These are phyloP conservation scores for Maudiozyma serrabonitensis DNA, from an alignment of 805 yeast genomes.

Conservation along the genomic window DNA sequence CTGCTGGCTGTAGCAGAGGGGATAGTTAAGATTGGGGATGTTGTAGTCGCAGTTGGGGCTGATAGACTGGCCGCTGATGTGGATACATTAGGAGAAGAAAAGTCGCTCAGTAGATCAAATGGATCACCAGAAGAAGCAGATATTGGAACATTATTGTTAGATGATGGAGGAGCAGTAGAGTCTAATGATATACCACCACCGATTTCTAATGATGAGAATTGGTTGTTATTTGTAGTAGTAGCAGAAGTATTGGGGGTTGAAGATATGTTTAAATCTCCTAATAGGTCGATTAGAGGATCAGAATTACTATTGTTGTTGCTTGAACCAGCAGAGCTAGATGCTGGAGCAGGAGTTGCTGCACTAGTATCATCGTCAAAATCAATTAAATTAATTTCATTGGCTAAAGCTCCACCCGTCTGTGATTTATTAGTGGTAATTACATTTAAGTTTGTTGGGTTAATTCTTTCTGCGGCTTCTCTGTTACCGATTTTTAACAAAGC, in stretches of 20 bases:
- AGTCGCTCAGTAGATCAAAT: conserved; percentile 10
- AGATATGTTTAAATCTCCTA: conserved; percentile 57
- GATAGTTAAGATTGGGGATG: background rate
- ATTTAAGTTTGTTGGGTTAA: conserved; percentile 34
- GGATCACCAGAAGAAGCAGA: conserved; percentile 1
- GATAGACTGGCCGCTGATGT: background rate
- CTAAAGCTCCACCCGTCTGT: conserved; percentile 29
- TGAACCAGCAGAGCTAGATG: conserved; percentile 3
- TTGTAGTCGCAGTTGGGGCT: background rate
- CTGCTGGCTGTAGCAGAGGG: conserved; percentile 6
- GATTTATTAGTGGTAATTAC: conserved; percentile 9
- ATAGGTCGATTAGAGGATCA: conserved; percentile 51
- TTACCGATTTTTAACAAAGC: conserved; percentile 53
- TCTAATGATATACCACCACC: conserved; percentile 31
- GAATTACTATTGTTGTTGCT: conserved; percentile 10
- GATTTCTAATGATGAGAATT: conserved; percentile 7
- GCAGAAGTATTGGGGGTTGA: conserved; percentile 9
- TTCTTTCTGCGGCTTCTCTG: conserved; percentile 39
- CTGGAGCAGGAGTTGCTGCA: conserved; percentile 21
- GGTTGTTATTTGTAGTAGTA: conserved; percentile 12
- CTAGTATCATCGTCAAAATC: conserved; percentile 27
- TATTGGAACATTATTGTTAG: background rate
- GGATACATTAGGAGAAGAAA: conserved; percentile 1
- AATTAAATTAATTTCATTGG: conserved; percentile 47
- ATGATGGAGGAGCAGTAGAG: background rate